These are phyloP conservation scores for Fusarium coicis DNA, from an alignment of 2,329 filamentous ascomycete genomes.

Conservation along the genomic window DNA sequence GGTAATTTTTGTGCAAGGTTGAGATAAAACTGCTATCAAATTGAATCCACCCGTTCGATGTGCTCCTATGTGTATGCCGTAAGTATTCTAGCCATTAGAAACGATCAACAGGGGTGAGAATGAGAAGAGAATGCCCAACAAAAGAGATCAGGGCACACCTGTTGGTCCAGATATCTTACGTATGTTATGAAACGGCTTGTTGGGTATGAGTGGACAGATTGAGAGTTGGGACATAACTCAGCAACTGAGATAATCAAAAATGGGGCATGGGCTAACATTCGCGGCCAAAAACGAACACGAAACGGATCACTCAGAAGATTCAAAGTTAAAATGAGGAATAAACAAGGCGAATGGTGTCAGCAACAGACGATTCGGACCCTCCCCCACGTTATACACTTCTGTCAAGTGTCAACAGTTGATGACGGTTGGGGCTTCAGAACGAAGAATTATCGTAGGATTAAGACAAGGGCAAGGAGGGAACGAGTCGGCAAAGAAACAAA, in stretches of 20 bases:
- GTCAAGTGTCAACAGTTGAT: background rate
- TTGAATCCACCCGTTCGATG: background rate
- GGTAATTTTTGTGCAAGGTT: background rate
- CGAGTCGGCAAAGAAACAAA: background rate
- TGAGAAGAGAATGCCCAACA: background rate
- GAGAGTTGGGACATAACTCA: slow-evolving; percentile 4
- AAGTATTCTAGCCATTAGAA: background rate
- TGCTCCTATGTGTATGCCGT: background rate
- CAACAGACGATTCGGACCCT: slow-evolving; percentile 23
- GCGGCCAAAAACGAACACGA: slow-evolving; percentile 16
- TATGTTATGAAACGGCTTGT: background rate
- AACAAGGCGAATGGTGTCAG: slow-evolving; percentile 30
- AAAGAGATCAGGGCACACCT: background rate
- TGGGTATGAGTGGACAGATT: background rate
- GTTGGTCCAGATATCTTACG: background rate
- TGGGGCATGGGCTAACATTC: slow-evolving; percentile 18
- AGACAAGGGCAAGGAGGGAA: background rate
- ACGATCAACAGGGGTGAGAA: background rate
- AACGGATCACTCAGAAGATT: background rate
- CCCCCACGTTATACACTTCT: background rate
- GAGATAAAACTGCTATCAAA: background rate
- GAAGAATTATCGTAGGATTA: background rate
- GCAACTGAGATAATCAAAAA: slow-evolving; percentile 29
- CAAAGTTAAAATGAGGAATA: slow-evolving; percentile 1
- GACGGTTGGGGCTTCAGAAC: background rate